phyloP scores from a whole-genome alignment of 139 green algal genomes.

The Coelastrella sp. region DNA sequence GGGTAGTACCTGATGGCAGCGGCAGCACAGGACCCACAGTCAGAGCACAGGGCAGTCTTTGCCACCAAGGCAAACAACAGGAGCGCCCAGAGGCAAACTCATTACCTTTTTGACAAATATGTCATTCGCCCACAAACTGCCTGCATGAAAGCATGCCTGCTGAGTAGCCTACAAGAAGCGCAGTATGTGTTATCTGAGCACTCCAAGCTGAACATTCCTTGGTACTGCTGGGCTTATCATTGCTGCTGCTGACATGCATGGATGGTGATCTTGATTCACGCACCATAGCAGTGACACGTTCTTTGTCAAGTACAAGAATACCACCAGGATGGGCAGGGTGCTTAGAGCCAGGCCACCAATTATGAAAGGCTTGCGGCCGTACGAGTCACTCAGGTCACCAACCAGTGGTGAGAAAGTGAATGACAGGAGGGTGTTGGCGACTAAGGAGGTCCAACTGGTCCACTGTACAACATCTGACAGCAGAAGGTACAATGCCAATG shows the following conservation, averaged over 20 bases:
- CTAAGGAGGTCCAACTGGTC: constrained; percentile 40
- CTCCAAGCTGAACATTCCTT: too few species aligned
- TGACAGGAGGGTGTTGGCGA: constrained; percentile 68
- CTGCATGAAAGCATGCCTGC: too few species aligned
- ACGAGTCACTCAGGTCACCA: constrained; percentile 75
- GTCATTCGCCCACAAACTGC: too few species aligned
- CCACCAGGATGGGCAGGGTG: constrained; percentile 52
- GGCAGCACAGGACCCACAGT: neutral
- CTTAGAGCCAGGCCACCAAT: constrained; percentile 51
- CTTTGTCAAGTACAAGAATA: constrained; percentile 63
- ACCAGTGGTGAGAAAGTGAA: constrained; percentile 71
- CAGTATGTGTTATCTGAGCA: too few species aligned
- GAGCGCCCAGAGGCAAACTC: too few species aligned
- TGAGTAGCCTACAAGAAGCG: too few species aligned
- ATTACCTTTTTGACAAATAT: too few species aligned
- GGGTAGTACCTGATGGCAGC: constrained; percentile 54
- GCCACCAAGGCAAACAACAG: too few species aligned
- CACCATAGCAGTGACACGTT: constrained; percentile 28
- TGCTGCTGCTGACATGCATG: neutral
- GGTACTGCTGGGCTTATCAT: neutral
- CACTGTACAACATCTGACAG: constrained; percentile 18
- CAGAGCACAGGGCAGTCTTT: neutral
- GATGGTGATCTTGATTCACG: neutral
- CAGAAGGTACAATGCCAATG: neutral
- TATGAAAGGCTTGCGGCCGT: constrained; percentile 82